Evolutionary conservation across 495 filamentous ascomycete genomes (phyloP).

Genomic region (Paragyromitra xinjiangensis): DNA sequence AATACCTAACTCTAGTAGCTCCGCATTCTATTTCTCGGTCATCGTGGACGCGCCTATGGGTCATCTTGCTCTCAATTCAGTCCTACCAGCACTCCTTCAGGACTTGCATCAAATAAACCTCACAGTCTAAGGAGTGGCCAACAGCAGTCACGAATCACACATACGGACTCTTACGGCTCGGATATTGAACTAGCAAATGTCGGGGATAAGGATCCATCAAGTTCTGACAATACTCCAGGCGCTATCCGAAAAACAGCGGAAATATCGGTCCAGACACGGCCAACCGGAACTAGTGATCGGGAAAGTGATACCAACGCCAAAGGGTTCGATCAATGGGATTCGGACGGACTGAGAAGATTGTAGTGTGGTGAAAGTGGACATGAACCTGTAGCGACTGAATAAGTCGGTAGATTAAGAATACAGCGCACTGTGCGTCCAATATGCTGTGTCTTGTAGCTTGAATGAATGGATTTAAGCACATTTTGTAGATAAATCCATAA

Average conservation of each 20-base stretch:
- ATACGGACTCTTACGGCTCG: constrained; percentile 16
- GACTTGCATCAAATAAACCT: constrained; percentile 17
- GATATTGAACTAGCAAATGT: constrained; percentile 28
- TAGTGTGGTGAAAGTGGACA: neutral
- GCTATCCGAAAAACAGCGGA: constrained; percentile 24
- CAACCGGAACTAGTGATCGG: neutral
- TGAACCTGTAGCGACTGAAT: neutral
- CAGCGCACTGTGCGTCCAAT: no score
- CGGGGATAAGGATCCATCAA: neutral
- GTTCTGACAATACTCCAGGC: neutral
- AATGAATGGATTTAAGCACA: no score
- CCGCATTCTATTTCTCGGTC: constrained; percentile 28
- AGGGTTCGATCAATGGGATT: neutral
- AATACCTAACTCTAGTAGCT: constrained; percentile 11
- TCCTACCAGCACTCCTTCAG: constrained; percentile 8
- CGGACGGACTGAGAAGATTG: neutral
- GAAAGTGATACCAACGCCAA: neutral
- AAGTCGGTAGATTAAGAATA: no score
- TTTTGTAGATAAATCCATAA: no score
- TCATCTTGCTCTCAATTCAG: constrained; percentile 16
- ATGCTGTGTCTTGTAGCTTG: no score
- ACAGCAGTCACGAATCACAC: constrained; percentile 13
- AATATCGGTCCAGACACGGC: constrained; percentile 16
- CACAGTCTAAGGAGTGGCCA: neutral
- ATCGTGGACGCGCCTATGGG: constrained; percentile 27